phyloP scores from a whole-genome alignment of 768 basidiomycete genomes.

The Tephrocybe sp. region DNA sequence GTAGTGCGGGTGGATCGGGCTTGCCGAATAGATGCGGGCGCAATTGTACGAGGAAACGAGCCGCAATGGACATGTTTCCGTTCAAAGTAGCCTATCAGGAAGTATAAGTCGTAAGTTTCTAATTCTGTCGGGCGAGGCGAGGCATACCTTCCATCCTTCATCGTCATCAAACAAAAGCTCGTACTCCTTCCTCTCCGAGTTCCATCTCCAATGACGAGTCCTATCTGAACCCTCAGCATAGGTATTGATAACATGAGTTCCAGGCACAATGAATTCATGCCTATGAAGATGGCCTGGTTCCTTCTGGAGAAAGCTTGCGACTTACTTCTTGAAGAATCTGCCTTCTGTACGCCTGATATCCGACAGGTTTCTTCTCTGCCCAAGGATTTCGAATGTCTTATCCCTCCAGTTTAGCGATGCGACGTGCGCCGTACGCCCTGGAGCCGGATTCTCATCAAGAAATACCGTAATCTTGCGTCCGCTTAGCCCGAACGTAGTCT shows the following conservation, averaged over 20 bases:
- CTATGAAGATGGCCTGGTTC: no score
- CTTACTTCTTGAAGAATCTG: slow-evolving; percentile 36
- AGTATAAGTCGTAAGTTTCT: neutral
- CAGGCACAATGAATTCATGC: no score
- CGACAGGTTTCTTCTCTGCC: slow-evolving; percentile 36
- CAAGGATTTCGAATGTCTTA: slow-evolving; percentile 45
- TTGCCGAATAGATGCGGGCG: slow-evolving; percentile 52
- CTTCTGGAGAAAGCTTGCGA: neutral
- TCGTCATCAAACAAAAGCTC: slow-evolving; percentile 39
- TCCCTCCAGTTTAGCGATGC: slow-evolving; percentile 53
- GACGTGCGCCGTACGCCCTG: slow-evolving; percentile 33
- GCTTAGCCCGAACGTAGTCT: slow-evolving; percentile 42
- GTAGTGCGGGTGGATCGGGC: slow-evolving; percentile 36
- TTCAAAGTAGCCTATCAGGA: slow-evolving; percentile 21
- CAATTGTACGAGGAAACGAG: slow-evolving; percentile 41
- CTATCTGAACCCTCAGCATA: slow-evolving; percentile 19
- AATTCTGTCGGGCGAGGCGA: no score
- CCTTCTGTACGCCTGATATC: slow-evolving; percentile 42
- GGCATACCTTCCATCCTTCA: slow-evolving; percentile 44
- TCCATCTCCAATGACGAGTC: slow-evolving; percentile 46
- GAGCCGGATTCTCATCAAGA: slow-evolving; percentile 45
- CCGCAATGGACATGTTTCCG: slow-evolving; percentile 31
- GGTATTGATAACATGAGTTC: no score
- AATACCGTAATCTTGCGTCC: slow-evolving; percentile 45
- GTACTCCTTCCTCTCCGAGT: slow-evolving; percentile 42